phyloP scores from a whole-genome alignment of 352 stramenopile species.

The Blastocystis sp. region DNA sequence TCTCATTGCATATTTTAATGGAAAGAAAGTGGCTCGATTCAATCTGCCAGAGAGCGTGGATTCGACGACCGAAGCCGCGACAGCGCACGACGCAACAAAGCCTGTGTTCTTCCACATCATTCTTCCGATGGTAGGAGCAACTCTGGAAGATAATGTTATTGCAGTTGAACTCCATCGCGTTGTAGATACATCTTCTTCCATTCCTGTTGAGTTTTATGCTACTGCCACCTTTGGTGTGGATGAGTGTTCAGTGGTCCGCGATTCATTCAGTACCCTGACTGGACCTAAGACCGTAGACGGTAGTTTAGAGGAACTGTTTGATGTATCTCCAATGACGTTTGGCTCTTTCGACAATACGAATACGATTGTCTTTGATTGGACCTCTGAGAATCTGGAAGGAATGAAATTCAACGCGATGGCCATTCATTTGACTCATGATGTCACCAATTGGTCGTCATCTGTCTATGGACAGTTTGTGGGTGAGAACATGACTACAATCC shows the following conservation, averaged over 20 bases:
- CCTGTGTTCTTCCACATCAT: slow-evolving; percentile 11
- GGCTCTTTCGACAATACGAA: background rate
- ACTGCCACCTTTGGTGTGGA: background rate
- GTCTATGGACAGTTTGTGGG: background rate
- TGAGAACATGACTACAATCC: background rate
- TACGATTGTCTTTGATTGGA: background rate
- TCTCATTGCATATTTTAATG: background rate
- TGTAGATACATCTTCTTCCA: background rate
- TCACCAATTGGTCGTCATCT: background rate
- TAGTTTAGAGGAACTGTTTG: background rate
- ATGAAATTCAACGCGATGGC: background rate
- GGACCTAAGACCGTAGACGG: background rate
- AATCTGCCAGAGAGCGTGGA: background rate
- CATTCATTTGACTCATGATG: background rate
- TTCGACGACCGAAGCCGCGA: background rate
- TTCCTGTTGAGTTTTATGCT: background rate
- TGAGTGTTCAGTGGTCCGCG: background rate
- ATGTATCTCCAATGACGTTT: background rate
- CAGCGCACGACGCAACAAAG: background rate
- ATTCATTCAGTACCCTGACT: background rate
- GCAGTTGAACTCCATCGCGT: background rate
- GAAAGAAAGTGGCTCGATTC: background rate
- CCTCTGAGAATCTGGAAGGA: background rate
- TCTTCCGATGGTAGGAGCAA: background rate
- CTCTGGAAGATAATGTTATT: background rate